These are phyloP conservation scores for Boletellus ananas DNA, from an alignment of 768 basidiomycete species.

Conservation along the genomic window DNA sequence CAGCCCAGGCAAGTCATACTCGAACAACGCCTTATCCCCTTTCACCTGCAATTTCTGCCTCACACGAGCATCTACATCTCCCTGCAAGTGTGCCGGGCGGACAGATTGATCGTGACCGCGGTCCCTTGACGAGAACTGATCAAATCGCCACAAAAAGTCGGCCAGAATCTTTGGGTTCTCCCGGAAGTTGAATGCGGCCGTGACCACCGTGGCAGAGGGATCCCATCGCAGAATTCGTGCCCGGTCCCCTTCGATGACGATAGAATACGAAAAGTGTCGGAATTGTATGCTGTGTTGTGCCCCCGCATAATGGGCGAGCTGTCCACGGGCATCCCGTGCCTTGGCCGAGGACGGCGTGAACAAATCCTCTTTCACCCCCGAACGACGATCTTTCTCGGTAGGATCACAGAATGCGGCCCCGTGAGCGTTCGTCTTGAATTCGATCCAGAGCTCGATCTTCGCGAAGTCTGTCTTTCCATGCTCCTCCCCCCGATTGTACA, in stretches of 20 bases:
- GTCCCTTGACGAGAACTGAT: not conserved
- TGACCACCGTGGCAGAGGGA: not conserved
- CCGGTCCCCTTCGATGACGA: not conserved
- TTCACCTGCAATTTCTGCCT: too few species aligned
- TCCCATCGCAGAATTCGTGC: too few species aligned
- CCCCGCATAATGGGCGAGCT: not conserved
- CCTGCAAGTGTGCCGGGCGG: not conserved
- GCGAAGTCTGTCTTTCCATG: not conserved
- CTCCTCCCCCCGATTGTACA: not conserved
- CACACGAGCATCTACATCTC: not conserved
- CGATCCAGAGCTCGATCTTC: not conserved
- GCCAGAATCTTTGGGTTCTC: not conserved
- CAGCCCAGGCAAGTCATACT: not conserved
- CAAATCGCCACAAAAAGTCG: slow-evolving; percentile 3
- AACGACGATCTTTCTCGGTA: not conserved
- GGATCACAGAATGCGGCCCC: not conserved
- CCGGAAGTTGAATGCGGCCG: not conserved
- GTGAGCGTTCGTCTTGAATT: not conserved
- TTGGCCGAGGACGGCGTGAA: not conserved
- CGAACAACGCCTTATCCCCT: not conserved
- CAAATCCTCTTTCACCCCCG: not conserved
- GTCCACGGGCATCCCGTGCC: not conserved
- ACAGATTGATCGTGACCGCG: not conserved
- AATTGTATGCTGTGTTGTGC: not conserved
- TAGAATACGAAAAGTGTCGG: not conserved